A percentile compares a stretch with the other conserved stretches of the same genome.
Conservation (phyloP, 169 alveolate species). For the Plasmodium sp. region DNA sequence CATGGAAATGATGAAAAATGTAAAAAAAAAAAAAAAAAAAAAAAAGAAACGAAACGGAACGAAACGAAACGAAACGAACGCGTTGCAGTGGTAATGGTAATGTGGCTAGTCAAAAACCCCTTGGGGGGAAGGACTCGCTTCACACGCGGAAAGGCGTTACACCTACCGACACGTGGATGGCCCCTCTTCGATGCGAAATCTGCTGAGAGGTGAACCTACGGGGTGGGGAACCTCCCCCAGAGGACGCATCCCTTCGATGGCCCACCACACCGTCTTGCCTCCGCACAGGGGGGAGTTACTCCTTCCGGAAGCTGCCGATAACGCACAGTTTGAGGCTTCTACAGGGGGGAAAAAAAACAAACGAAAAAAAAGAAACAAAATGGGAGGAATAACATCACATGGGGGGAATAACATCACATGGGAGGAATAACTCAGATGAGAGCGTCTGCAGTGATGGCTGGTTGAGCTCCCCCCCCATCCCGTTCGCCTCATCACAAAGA, state of each 20-base stretch:
- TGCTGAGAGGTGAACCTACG: not conserved
- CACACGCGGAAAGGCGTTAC: not conserved
- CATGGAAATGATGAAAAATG: not conserved
- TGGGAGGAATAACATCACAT: not conserved
- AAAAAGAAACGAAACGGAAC: not conserved
- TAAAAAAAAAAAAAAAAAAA: not conserved
- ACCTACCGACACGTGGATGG: not conserved
- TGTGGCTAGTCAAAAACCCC: not conserved
- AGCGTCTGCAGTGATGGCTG: not conserved
- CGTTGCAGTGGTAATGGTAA: not conserved
- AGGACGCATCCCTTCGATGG: not conserved
- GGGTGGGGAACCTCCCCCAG: not conserved
- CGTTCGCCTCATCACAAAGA: not conserved
- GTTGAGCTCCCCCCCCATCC: not conserved
- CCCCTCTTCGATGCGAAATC: not conserved
- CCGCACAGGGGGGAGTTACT: not conserved
- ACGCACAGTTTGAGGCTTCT: constrained; percentile 58
- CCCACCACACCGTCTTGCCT: not conserved
- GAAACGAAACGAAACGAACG: too few relatives aligned
- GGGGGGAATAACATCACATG: not conserved
- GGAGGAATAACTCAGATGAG: not conserved
- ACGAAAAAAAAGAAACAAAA: not conserved
- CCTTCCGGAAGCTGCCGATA: constrained; percentile 33
- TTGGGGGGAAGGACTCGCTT: not conserved
- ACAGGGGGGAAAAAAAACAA: not conserved